Evolutionary conservation across 73 alveolate species (phyloP), one percentile per base, ranked within the genome.

Genomic region (Durusdinium trenchii): DNA sequence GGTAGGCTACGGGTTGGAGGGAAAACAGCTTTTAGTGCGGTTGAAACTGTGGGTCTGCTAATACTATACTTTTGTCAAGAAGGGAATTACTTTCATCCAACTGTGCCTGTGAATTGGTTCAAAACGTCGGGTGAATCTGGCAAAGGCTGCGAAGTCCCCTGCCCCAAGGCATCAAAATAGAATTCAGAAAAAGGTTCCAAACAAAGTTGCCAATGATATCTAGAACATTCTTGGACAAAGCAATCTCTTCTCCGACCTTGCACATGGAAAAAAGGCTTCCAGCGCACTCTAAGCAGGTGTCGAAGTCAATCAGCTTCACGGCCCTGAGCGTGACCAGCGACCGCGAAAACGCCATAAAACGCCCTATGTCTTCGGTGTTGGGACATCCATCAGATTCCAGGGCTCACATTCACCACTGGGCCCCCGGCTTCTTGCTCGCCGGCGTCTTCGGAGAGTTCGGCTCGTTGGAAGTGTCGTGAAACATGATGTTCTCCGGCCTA

Each of bases 401-500:
- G 18, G 4, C 0, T 23, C 30, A 60, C 1, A n/a, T 75, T n/a
- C n/a, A 40, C 30, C 26, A n/a, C 51, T 67, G 81, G 86, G n/a
- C 45, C 32, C 87, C 76, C 61, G 51, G 67, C 98, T 91, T 91
- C 98, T 91, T 91, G 40, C 90, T 69, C 89, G 98, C 98, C 89
- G 87, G 98, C 76, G 98, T 91, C 98, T 91, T 91, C 75, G 98
- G 98, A 43, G 98, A 91, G 98, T 52, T 71, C 40, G 98, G 98
- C 98, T 91, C 98, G 78, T 91, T 91, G 89, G 99, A 94, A 67
- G 93, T 94, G 84, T 69, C 98, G 90, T 91, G 98, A 73, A 94
- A 94, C 99, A 94, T 94, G 93, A 94, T 94, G 99, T 94, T 94
- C 52, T 94, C 99, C 38, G 99, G 99, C 98, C 98, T 91, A 32